phyloP scores from a whole-genome alignment of 129 eudicot species.

The Pulicaria dysenterica region DNA sequence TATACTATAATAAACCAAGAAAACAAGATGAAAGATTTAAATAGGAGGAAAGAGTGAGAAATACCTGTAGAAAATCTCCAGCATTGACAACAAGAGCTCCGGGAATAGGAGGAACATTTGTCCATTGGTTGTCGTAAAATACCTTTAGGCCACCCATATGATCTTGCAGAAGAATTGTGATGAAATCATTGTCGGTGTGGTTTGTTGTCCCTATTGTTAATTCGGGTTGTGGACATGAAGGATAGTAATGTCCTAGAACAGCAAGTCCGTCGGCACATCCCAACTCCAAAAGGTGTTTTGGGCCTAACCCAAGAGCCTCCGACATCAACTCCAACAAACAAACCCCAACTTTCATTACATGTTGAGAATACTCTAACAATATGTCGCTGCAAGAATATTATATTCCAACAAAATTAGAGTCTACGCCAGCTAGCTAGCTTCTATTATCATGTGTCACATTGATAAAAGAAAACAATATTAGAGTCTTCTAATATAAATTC shows the following conservation, averaged over 20 bases:
- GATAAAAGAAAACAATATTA: too few species aligned
- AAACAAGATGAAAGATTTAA: not conserved
- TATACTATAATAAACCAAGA: too few species aligned
- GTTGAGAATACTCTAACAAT: slow-evolving; percentile 30
- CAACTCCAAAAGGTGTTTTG: slow-evolving; percentile 36
- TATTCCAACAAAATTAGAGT: not conserved
- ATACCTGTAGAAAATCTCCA: slow-evolving; percentile 54
- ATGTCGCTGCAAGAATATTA: slow-evolving; percentile 32
- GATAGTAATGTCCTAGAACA: slow-evolving; percentile 45
- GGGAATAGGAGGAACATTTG: slow-evolving; percentile 41
- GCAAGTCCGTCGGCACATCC: slow-evolving; percentile 45
- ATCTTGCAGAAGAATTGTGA: slow-evolving; percentile 54
- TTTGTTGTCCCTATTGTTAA: slow-evolving; percentile 29
- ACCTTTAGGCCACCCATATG: slow-evolving; percentile 56
- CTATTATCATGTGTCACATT: too few species aligned
- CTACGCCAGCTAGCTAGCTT: not conserved
- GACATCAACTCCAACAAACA: slow-evolving; percentile 40
- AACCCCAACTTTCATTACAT: slow-evolving; percentile 36
- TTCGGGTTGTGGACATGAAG: slow-evolving; percentile 51
- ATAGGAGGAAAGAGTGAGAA: not conserved
- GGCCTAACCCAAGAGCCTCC: slow-evolving; percentile 50
- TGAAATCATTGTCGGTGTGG: slow-evolving; percentile 39
- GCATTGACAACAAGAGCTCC: slow-evolving; percentile 49
- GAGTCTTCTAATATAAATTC: too few species aligned
- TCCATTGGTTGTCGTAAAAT: slow-evolving; percentile 48